phyloP scores from a whole-genome alignment of 768 basidiomycete genomes.

The Phlebiopsis flavidoalba region DNA sequence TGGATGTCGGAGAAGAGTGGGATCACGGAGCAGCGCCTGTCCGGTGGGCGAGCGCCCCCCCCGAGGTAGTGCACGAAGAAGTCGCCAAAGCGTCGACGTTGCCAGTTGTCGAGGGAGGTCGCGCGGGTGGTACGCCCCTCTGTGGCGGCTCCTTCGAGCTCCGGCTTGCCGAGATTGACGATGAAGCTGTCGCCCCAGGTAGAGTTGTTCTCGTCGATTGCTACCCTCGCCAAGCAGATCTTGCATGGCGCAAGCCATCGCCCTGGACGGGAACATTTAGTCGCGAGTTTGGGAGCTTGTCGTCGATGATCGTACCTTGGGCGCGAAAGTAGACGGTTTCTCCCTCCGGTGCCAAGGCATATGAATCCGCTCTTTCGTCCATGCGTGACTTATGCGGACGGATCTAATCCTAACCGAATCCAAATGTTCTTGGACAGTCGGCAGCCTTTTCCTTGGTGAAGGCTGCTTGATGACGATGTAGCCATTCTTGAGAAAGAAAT shows the following conservation, averaged over 20 bases:
- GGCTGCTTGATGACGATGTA: slow-evolving; percentile 48
- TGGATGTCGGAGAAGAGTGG: slow-evolving; percentile 56
- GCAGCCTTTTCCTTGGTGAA: slow-evolving; percentile 48
- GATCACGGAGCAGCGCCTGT: slow-evolving; percentile 57
- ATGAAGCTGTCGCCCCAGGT: slow-evolving; percentile 59
- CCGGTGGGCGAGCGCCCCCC: too few species aligned
- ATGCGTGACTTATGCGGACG: slow-evolving; percentile 50
- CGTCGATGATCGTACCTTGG: slow-evolving; percentile 32
- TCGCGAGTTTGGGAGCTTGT: too few species aligned
- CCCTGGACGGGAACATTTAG: slow-evolving; percentile 24
- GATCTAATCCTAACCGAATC: slow-evolving; percentile 46
- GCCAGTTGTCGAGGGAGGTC: slow-evolving; percentile 55
- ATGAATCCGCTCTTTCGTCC: slow-evolving; percentile 46
- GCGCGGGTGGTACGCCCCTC: slow-evolving; percentile 25
- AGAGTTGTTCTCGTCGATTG: slow-evolving; percentile 41
- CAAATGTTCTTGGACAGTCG: slow-evolving; percentile 48
- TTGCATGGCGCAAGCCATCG: slow-evolving; percentile 57
- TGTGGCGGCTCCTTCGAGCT: slow-evolving; percentile 29
- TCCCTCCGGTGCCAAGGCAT: slow-evolving; percentile 50
- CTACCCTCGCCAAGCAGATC: slow-evolving; percentile 58
- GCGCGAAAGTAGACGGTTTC: slow-evolving; percentile 43
- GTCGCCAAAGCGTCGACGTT: slow-evolving; percentile 46
- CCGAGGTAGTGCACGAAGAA: slow-evolving; percentile 62
- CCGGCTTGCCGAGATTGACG: slow-evolving; percentile 52
- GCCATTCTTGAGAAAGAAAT: slow-evolving; percentile 52